Conservation (phyloP, 208 protist species). For the Phytomonas sp. region DNA sequence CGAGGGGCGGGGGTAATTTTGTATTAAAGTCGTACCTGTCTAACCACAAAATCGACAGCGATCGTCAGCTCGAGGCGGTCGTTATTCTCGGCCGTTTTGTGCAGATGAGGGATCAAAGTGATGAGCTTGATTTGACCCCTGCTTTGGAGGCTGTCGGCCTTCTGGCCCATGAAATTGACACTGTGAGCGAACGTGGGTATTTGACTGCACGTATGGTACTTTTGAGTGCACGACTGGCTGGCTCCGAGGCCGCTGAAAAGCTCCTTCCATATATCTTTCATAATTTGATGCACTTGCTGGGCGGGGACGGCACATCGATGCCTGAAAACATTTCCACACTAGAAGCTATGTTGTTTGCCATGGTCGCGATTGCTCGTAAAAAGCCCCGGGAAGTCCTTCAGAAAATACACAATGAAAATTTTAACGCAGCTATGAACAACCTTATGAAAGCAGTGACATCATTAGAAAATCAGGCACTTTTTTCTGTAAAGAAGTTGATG, state of each 20-base stretch:
- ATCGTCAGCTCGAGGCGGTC: constrained; percentile 50
- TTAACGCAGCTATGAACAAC: constrained; percentile 28
- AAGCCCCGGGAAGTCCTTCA: constrained; percentile 47
- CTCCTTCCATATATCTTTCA: constrained; percentile 36
- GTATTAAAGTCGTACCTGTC: constrained; percentile 51
- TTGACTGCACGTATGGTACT: constrained; percentile 41
- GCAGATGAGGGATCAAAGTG: background rate
- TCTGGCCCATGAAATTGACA: constrained; percentile 15
- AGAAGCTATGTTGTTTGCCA: constrained; percentile 68
- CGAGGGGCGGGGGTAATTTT: constrained; percentile 42
- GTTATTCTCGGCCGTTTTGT: constrained; percentile 47
- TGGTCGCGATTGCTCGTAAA: constrained; percentile 41
- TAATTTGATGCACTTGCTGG: background rate
- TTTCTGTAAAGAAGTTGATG: constrained; percentile 28
- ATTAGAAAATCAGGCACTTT: constrained; percentile 25
- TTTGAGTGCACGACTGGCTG: constrained; percentile 42
- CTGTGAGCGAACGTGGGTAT: constrained; percentile 24
- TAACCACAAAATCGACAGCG: constrained; percentile 26
- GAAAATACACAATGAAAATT: constrained; percentile 52
- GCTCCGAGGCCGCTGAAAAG: constrained; percentile 37
- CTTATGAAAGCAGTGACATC: constrained; percentile 18
- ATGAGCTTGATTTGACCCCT: constrained; percentile 38
- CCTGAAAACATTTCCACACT: constrained; percentile 52
- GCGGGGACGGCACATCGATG: constrained; percentile 15
- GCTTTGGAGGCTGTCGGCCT: constrained; percentile 39